Evolutionary conservation across 345 rosid genomes (phyloP), one percentile per base, ranked within the genome.

Genomic region (Gossypium mustelinum): DNA sequence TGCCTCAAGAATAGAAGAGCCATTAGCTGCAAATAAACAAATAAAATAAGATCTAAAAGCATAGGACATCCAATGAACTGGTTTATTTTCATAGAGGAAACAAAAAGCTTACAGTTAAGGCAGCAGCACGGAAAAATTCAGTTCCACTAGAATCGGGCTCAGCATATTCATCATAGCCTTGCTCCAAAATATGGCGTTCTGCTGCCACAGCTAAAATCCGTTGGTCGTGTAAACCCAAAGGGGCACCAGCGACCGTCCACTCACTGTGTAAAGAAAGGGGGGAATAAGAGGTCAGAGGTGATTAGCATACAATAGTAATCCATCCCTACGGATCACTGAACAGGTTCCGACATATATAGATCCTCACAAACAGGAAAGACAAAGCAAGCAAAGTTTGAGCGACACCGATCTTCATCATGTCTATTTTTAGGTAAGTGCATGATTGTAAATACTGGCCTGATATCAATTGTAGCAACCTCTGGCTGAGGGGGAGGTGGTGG

Each of bases 381-480:
- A 55, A 71, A 12, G 60, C 18, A 8, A 55, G n/a, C 50, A 39
- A 12, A 16, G 59, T 29, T 69, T 51, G 59, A 51, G 45, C 4
- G 6, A 27, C 24, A 69, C 25, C 17, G 4, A 51, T 69, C 43
- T 71, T 39, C 39, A n/a, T 41, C 12, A 7, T 34, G 62, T 12
- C 29, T 34, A 70, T 5, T 34, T 29, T 11, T 1, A 7, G 74
- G 12, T 54, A n/a, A 71, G 39, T 5, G 47, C 57, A 75, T 9
- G 29, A 18, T 39, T 3, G 12, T 4, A 9, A 61, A 43, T 34
- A 82, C 90, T 83, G 84, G 88, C 99, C 98, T 89, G 59, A 93
- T 83, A 76, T 95, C 97, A 75, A 93, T 90, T 58, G 89, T 77
- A 73, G 94, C 80, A 59, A 91, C 96, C 70, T 87, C 96, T 3